These are phyloP conservation scores for Clathrospora elynae DNA, from an alignment of 2,329 filamentous ascomycete genomes.

Conservation along the genomic window DNA sequence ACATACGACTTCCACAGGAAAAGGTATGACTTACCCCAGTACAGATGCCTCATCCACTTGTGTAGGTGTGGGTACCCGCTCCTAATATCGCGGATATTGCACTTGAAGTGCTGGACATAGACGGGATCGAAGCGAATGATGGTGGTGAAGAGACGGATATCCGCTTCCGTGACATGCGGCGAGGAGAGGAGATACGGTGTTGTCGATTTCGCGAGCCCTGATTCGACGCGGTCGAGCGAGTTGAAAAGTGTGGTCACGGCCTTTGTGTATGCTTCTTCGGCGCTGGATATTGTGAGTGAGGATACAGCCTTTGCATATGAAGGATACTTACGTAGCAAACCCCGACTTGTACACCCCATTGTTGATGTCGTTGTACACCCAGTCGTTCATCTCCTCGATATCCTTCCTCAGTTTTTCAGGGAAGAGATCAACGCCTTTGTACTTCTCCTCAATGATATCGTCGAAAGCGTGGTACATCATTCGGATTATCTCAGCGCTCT, in stretches of 20 bases:
- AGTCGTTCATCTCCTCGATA: constrained; percentile 58
- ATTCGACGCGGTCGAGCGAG: constrained; percentile 56
- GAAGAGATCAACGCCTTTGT: constrained; percentile 53
- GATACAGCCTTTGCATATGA: too few relatives aligned
- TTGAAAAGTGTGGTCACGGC: constrained; percentile 54
- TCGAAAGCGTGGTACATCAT: constrained; percentile 89
- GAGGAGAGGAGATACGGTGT: constrained; percentile 56
- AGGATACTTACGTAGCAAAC: constrained; percentile 53
- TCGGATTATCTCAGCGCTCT: constrained; percentile 88
- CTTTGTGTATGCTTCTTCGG: constrained; percentile 57
- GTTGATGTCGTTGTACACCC: constrained; percentile 60
- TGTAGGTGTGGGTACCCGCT: constrained; percentile 82
- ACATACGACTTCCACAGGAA: too few relatives aligned
- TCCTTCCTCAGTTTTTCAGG: constrained; percentile 51
- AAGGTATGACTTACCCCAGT: constrained; percentile 62
- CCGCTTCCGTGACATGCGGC: constrained; percentile 54
- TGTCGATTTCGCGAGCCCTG: constrained; percentile 47
- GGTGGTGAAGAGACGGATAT: constrained; percentile 61
- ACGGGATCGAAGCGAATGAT: constrained; percentile 65
- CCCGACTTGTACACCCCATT: constrained; percentile 60
- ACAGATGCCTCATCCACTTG: constrained; percentile 79
- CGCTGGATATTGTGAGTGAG: constrained; percentile 26
- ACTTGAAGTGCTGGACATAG: constrained; percentile 69
- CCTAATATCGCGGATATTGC: constrained; percentile 83
- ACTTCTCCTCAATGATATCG: constrained; percentile 52